Conservation (phyloP, 176 grass and related monocot species). For the Phyllostachys edulis region DNA sequence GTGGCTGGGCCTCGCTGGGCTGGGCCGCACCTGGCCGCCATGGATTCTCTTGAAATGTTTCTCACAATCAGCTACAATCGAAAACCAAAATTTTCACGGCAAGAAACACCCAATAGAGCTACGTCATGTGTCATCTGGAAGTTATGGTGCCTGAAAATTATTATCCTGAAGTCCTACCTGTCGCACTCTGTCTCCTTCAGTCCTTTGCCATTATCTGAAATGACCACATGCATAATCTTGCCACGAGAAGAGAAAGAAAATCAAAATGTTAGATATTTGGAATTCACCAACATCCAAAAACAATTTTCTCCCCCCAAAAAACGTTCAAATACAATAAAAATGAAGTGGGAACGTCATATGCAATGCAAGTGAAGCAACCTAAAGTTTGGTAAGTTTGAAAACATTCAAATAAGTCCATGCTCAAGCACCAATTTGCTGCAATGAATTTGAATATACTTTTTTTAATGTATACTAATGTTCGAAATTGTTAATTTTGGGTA, state of each 20-base stretch:
- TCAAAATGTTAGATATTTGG: not conserved
- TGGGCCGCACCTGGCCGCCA: not conserved
- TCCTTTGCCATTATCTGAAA: slow-evolving; percentile 25
- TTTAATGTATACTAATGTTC: not conserved
- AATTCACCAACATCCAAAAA: not conserved
- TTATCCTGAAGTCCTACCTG: not conserved
- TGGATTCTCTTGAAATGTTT: not conserved
- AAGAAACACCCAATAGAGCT: not conserved
- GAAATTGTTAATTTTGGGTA: not conserved
- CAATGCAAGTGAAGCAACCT: not conserved
- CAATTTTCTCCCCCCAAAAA: not conserved
- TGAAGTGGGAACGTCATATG: not conserved
- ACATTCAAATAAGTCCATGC: too few species aligned
- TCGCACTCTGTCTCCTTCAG: slow-evolving; percentile 28
- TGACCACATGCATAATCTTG: not conserved
- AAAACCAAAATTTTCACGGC: not conserved
- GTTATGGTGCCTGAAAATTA: not conserved
- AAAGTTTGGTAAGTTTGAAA: not conserved
- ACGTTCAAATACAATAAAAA: not conserved
- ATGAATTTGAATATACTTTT: not conserved
- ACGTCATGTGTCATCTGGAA: slow-evolving; percentile 16
- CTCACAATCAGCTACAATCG: not conserved
- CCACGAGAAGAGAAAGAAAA: not conserved
- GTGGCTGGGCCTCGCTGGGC: not conserved
- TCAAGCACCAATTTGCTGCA: not conserved